Evolutionary conservation across 73 alveolate species (phyloP).

Genomic region (Strombidium stylifer): DNA sequence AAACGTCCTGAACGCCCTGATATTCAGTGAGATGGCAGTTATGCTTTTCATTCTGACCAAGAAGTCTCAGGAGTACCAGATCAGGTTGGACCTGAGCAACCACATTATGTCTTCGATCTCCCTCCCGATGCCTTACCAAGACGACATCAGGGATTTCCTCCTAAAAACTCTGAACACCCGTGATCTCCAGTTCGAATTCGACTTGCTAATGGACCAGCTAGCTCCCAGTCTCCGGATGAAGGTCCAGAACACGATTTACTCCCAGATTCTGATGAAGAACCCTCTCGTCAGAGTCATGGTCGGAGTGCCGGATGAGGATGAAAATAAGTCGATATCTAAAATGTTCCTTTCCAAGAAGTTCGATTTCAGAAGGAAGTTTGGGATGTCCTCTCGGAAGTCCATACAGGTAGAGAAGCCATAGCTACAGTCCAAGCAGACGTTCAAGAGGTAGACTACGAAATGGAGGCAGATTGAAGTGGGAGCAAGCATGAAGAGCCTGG

Average conservation of each 20-base stretch:
- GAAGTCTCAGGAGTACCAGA: slow-evolving; percentile 28
- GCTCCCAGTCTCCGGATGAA: slow-evolving; percentile 39
- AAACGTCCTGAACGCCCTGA: slow-evolving; percentile 36
- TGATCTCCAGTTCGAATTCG: slow-evolving; percentile 38
- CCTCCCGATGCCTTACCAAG: slow-evolving; percentile 19
- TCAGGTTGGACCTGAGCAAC: slow-evolving; percentile 40
- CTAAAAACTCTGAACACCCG: slow-evolving; percentile 34
- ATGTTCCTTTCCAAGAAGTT: too few species aligned
- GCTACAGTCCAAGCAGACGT: too few species aligned
- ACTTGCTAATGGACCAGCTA: slow-evolving; percentile 25
- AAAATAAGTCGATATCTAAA: too few species aligned
- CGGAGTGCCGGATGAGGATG: slow-evolving; percentile 4
- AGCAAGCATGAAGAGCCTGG: too few species aligned
- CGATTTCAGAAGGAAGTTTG: too few species aligned
- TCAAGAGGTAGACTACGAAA: too few species aligned
- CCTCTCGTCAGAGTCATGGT: neutral
- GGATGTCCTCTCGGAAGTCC: too few species aligned
- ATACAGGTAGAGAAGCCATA: too few species aligned
- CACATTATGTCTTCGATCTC: slow-evolving; percentile 40
- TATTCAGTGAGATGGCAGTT: slow-evolving; percentile 59
- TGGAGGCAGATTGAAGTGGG: too few species aligned
- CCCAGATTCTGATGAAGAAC: slow-evolving; percentile 15
- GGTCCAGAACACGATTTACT: slow-evolving; percentile 37
- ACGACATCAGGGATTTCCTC: slow-evolving; percentile 23
- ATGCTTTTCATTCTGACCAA: slow-evolving; percentile 33